Base-by-base conservation (phyloP, 2,329 filamentous ascomycete genomes). In the Aspergillus viridinutans region DNA sequence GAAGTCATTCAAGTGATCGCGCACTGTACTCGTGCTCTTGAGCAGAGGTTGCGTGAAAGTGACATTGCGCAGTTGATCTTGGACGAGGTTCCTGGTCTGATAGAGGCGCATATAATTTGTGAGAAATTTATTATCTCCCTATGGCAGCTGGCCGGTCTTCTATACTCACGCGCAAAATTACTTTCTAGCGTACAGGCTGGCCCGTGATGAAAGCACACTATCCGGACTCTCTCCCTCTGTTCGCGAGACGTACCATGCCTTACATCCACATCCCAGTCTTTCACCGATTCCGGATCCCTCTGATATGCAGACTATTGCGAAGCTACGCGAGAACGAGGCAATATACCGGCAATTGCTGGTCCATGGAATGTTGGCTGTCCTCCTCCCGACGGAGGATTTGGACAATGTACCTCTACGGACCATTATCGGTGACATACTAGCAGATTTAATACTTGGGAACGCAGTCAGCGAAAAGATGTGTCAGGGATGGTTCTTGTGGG, bases 1-100 rank as follows among this genome's bases (percentile, higher is more conserved):
- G 92, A 97, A 77, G 83, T 97, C 57, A 82, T 97, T 54, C 90
- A 91, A 69, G 87, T 96, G 63, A 90, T 97, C 67, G 94, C 93
- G 43, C 93, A 97, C 74, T 94, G 90, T 73, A 96, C 91, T 43
- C 83, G 90, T 56, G 90, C 87, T 7, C 76, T 99, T 57, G 94
- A 97, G 76, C 89, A 96, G 77, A 84, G 94, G 65, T 76, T 96
- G 58, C 84, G 91, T 57, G 85, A 88, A 69, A 83, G 95, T 28
- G 92, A 97, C 74, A 73, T 97, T 59, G 90, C 94, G 77, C 85
- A 86, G 61, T 74, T 99, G 64, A 64, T 96, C 47, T 80, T 97
- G 58, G 91, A 99, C 71, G 93, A 97, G 76, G 81, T 97, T 49
- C 91, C 93, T 20, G 87, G 87, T 59, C 77, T 97, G 56, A 70